A percentile compares a stretch with the other conserved stretches of the same genome.
Evolutionary conservation across 768 basidiomycete species (phyloP).

Genomic region (Kockovaella imperatae): DNA sequence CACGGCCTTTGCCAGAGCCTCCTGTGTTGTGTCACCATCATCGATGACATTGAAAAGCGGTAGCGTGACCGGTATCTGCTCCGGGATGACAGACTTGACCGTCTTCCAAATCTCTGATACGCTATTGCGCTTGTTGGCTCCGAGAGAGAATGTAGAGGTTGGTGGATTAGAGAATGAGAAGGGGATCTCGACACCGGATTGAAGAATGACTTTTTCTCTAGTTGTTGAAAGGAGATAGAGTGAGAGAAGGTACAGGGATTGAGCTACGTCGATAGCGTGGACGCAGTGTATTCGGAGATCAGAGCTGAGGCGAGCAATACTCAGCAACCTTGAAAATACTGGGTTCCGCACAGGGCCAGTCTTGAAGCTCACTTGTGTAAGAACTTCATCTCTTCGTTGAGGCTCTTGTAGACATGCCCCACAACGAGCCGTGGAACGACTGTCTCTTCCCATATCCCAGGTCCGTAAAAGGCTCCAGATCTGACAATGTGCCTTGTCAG

Average conservation of each 20-base stretch:
- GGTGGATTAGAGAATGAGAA: conserved; percentile 17
- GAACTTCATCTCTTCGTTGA: conserved; percentile 44
- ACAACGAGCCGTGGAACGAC: conserved; percentile 34
- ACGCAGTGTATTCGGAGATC: conserved; percentile 41
- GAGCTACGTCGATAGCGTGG: conserved; percentile 31
- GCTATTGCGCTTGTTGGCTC: conserved; percentile 13
- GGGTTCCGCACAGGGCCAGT: background rate
- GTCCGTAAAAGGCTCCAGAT: conserved; percentile 37
- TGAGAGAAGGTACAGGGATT: conserved; percentile 25
- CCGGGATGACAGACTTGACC: conserved; percentile 21
- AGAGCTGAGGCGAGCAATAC: conserved; percentile 25
- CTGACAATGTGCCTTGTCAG: too few relatives aligned
- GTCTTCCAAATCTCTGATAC: conserved; percentile 27
- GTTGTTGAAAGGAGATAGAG: conserved; percentile 18
- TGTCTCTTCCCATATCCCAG: conserved; percentile 32
- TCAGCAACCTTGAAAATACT: too few relatives aligned
- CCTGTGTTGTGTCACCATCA: conserved; percentile 35
- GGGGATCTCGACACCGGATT: conserved; percentile 12
- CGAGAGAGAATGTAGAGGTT: conserved; percentile 12
- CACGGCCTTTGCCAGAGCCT: conserved; percentile 33
- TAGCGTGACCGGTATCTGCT: conserved; percentile 20
- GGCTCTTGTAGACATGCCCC: conserved; percentile 35
- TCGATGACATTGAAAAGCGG: conserved; percentile 42
- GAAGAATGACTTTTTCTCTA: conserved; percentile 4
- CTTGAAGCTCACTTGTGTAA: conserved; percentile 32